phyloP scores from a whole-genome alignment of 164 flowering plant genomes.

The Vitis cinerea region DNA sequence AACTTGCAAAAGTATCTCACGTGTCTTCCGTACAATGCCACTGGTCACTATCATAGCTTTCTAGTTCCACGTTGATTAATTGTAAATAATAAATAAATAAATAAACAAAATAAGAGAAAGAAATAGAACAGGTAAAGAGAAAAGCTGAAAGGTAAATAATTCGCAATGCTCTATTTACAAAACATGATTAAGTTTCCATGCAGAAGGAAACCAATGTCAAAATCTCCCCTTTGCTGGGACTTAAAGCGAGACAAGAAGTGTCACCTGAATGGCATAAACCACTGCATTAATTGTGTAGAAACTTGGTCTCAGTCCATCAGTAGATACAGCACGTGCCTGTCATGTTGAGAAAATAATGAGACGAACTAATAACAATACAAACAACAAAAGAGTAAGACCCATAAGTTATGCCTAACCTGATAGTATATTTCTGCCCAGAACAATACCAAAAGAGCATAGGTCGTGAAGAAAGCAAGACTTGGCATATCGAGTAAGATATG shows the following conservation, averaged over 20 bases:
- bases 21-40: no score
- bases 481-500: constrained; percentile 91
- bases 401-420: constrained; percentile 51
- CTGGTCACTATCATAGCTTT: no score
- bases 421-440: constrained; percentile 99
- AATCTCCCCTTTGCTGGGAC: constrained; percentile 6
- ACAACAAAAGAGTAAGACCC: background rate
- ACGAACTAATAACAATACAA: constrained; percentile 1
- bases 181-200: background rate
- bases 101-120: background rate
- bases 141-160: background rate
- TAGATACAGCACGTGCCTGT: constrained; percentile 91
- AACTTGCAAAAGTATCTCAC: no score
- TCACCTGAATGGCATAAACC: constrained; percentile 84
- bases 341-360: constrained; percentile 3
- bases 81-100: background rate
- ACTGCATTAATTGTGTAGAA: constrained; percentile 75
- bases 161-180: background rate
- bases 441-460: constrained; percentile 84
- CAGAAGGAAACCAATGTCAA: background rate
- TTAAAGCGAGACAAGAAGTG: constrained; percentile 3
- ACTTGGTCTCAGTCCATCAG: constrained; percentile 81
- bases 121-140: background rate
- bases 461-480: constrained; percentile 88
- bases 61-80: no score